These are phyloP conservation scores for Apiospora marii DNA, from an alignment of 2,329 filamentous ascomycete species.

Conservation along the genomic window DNA sequence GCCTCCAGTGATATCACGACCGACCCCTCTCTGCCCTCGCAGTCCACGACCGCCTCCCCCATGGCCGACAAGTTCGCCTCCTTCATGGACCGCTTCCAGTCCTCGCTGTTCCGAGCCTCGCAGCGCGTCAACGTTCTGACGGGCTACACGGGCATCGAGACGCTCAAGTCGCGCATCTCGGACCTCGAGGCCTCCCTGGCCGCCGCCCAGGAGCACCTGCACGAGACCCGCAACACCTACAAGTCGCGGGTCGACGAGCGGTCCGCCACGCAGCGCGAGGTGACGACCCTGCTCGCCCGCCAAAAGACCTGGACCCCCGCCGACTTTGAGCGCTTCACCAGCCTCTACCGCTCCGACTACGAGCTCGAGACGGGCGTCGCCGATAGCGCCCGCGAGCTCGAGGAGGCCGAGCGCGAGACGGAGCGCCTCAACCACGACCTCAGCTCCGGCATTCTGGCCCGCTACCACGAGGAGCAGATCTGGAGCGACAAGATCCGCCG, in stretches of 20 bases:
- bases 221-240: slow-evolving; percentile 76
- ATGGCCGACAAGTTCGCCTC: slow-evolving; percentile 61
- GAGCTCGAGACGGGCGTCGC: slow-evolving; percentile 87
- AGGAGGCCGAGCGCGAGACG: slow-evolving; percentile 78
- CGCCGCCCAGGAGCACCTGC: slow-evolving; percentile 70
- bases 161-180: slow-evolving; percentile 81
- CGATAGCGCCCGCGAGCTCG: slow-evolving; percentile 74
- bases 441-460: slow-evolving; percentile 82
- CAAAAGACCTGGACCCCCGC: slow-evolving; percentile 90
- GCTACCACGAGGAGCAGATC: slow-evolving; percentile 99
- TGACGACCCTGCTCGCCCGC: slow-evolving; percentile 89
- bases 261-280: slow-evolving; percentile 91
- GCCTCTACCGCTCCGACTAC: slow-evolving; percentile 90
- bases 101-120: slow-evolving; percentile 83
- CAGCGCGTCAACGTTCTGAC: slow-evolving; percentile 93
- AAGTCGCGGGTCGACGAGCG: slow-evolving; percentile 81
- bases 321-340: slow-evolving; percentile 94
- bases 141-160: slow-evolving; percentile 90
- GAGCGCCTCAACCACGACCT: slow-evolving; percentile 79
- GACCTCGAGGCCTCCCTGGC: slow-evolving; percentile 67
- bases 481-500: slow-evolving; percentile 97
- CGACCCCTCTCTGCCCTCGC: slow-evolving; percentile 24
- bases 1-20: not conserved
- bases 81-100: slow-evolving; percentile 89
- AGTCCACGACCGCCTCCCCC: slow-evolving; percentile 39